Conservation (phyloP, 2,329 filamentous ascomycete species). For the Parastagonospora nodorum region DNA sequence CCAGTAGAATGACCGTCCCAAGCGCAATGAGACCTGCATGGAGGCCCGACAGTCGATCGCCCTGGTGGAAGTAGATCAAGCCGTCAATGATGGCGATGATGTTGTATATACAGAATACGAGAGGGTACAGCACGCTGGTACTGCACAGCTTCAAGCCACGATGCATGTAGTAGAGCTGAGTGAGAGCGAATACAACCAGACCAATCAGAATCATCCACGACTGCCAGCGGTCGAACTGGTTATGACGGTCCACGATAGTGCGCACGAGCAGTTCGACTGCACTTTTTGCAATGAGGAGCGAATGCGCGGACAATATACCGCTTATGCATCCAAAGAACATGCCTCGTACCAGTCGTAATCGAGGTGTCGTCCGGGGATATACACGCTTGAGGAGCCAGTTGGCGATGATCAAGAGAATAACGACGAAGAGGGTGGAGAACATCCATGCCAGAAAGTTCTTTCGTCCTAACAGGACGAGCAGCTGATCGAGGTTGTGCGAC, state of each 20-base stretch:
- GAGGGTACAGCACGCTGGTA: conserved; percentile 92
- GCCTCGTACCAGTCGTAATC: conserved; percentile 77
- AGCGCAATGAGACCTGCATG: conserved; percentile 82
- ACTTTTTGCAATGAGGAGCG: conserved; percentile 90
- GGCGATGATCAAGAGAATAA: conserved; percentile 67
- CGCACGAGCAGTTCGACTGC: conserved; percentile 91
- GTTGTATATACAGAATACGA: conserved; percentile 99
- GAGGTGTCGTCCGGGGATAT: conserved; percentile 57
- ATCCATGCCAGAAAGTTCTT: conserved; percentile 88
- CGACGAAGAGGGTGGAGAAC: conserved; percentile 74
- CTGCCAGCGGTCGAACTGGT: conserved; percentile 95
- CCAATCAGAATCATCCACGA: conserved; percentile 89
- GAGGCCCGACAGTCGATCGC: conserved; percentile 74
- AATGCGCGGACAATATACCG: conserved; percentile 92
- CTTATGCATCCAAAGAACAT: conserved; percentile 86
- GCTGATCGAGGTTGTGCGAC: conserved; percentile 82
- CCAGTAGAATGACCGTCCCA: conserved; percentile 83
- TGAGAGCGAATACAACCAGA: conserved; percentile 80
- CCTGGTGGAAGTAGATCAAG: conserved; percentile 94
- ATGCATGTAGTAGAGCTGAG: conserved; percentile 94
- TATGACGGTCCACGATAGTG: conserved; percentile 82
- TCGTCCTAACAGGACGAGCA: conserved; percentile 75
- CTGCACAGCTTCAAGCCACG: conserved; percentile 92
- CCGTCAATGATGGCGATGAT: conserved; percentile 98
- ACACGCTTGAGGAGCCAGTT: conserved; percentile 45